Evolutionary conservation across 305 asterid species (phyloP).

Genomic region (Fraxinus paxiana): DNA sequence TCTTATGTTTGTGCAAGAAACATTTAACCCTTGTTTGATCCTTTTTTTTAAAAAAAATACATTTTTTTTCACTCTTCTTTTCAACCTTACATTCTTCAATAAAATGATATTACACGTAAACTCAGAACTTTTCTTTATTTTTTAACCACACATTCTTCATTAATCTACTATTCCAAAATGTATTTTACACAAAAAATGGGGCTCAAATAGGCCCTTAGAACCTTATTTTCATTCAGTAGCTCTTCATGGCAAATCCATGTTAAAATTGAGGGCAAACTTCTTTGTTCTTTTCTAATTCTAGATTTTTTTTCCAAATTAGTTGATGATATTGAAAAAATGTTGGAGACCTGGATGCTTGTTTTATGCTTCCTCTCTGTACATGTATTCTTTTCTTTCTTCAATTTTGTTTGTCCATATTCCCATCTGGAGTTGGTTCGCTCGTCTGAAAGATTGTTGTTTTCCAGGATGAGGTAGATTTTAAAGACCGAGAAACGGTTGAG

Average conservation of each 20-base stretch:
- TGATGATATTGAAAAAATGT: background rate
- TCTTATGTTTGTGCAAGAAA: conserved; percentile 9
- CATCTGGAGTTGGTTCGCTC: conserved; percentile 4
- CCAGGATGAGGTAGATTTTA: conserved; percentile 68
- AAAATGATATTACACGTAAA: background rate
- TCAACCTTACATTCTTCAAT: background rate
- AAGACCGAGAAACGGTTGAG: conserved; percentile 60
- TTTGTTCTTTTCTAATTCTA: background rate
- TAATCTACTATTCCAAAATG: background rate
- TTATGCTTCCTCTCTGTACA: background rate
- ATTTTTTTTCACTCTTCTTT: background rate
- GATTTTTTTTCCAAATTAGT: background rate
- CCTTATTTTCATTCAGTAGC: background rate
- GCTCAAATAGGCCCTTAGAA: background rate
- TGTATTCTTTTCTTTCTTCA: background rate
- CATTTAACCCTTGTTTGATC: background rate
- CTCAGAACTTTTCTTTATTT: background rate
- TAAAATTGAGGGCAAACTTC: conserved; percentile 9
- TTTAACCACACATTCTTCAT: background rate
- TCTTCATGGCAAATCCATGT: conserved; percentile 6
- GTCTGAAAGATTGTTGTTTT: conserved; percentile 27
- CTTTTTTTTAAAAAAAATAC: too few relatives aligned
- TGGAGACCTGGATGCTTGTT: background rate
- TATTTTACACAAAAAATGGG: background rate
- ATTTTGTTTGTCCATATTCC: background rate